phyloP scores from a whole-genome alignment of 2,329 filamentous ascomycete species.

The Fusarium sp. region DNA sequence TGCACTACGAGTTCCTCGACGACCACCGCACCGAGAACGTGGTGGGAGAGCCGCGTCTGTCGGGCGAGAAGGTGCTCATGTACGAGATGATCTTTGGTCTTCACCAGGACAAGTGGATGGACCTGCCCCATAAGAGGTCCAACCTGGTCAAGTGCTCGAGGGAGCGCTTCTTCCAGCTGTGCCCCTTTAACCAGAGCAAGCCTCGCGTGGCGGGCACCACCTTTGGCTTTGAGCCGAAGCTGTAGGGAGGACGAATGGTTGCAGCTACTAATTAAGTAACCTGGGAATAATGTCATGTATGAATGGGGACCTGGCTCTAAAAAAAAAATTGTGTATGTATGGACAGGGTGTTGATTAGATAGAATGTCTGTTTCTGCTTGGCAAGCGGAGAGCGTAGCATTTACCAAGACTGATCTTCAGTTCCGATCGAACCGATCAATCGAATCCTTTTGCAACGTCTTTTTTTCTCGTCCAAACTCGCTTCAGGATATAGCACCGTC shows the following conservation, averaged over 20 bases:
- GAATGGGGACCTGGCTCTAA: neutral
- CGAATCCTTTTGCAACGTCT: constrained; percentile 2
- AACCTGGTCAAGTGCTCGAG: constrained; percentile 73
- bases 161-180: constrained; percentile 77
- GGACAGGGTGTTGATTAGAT: neutral
- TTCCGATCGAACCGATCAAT: constrained; percentile 6
- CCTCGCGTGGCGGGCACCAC: constrained; percentile 65
- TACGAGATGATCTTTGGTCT: constrained; percentile 82
- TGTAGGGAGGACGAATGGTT: neutral
- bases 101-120: constrained; percentile 77
- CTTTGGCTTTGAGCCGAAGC: constrained; percentile 65
- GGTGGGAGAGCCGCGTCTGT: constrained; percentile 78
- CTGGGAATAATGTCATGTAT: neutral
- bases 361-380: neutral
- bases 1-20: constrained; percentile 72
- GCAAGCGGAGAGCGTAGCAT: constrained; percentile 2
- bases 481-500: neutral
- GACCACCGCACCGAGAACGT: constrained; percentile 67
- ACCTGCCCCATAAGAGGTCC: constrained; percentile 78
- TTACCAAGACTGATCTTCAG: neutral
- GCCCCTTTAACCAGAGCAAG: constrained; percentile 66
- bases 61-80: constrained; percentile 74
- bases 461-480: neutral
- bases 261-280: neutral
- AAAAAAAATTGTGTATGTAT: neutral